Evolutionary conservation across 108 stramenopile genomes (phyloP).

Genomic region (Nitzschia sp.): DNA sequence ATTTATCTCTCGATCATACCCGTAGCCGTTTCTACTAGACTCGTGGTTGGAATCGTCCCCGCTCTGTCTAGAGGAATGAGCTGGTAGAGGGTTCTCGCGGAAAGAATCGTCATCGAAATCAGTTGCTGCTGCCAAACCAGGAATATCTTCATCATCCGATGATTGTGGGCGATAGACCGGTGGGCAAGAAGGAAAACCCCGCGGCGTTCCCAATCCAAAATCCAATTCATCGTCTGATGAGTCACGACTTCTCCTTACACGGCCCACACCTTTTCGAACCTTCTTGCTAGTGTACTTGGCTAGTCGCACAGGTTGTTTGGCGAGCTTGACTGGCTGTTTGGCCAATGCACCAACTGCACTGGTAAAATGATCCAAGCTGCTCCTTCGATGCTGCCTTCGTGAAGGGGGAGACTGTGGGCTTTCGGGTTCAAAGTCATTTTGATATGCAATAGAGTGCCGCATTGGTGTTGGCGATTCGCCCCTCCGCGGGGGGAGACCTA

Average conservation of each 20-base stretch:
- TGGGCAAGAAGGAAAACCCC: not conserved
- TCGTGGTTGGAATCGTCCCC: not conserved
- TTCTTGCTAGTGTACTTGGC: constrained; percentile 15
- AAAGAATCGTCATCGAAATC: not conserved
- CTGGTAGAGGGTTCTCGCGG: not conserved
- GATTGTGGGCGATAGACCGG: not conserved
- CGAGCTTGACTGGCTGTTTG: constrained; percentile 9
- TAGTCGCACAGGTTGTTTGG: constrained; percentile 15
- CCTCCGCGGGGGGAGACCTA: not conserved
- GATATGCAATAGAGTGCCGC: not conserved
- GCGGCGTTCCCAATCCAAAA: not conserved
- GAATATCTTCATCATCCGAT: not conserved
- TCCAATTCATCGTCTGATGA: not conserved
- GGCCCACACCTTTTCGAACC: constrained; percentile 5
- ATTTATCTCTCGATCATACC: no score
- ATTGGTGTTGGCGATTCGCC: not conserved
- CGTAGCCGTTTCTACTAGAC: no score
- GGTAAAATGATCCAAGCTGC: not conserved
- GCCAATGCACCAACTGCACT: constrained; percentile 7
- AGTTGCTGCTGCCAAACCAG: not conserved
- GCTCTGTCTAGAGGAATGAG: not conserved
- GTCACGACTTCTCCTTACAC: not conserved
- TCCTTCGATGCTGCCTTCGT: not conserved
- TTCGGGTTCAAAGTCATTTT: not conserved
- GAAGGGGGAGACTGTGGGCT: not conserved